phyloP scores from a whole-genome alignment of 2,329 filamentous ascomycete species.

The Fusarium sarcochroum region DNA sequence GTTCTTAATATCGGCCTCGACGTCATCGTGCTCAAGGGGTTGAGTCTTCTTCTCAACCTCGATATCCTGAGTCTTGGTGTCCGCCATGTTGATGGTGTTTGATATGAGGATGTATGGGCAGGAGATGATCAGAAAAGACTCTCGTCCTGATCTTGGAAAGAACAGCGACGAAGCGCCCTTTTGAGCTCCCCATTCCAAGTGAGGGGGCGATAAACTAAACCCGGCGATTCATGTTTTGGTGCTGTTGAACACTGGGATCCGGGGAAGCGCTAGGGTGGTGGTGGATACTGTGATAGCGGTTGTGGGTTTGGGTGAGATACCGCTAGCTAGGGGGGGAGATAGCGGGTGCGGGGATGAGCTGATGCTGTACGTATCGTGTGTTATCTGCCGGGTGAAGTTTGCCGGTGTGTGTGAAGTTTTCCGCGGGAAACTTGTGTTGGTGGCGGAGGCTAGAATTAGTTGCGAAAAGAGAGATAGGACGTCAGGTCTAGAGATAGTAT shows the following conservation, averaged over 20 bases:
- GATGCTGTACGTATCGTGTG: conserved; percentile 11
- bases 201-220: conserved; percentile 16
- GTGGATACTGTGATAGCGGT: conserved; percentile 43
- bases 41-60: conserved; percentile 42
- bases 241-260: conserved; percentile 25
- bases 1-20: conserved; percentile 45
- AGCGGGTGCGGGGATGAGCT: conserved; percentile 20
- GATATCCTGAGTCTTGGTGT: conserved; percentile 36
- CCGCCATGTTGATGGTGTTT: conserved; percentile 28
- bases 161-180: conserved; percentile 24
- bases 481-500: conserved; percentile 28
- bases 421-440: conserved; percentile 31
- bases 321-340: conserved; percentile 20
- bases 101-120: background rate
- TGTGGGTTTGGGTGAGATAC: conserved; percentile 15
- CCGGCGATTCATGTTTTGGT: conserved; percentile 32
- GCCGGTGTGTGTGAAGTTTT: conserved; percentile 16
- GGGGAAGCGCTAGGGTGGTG: conserved; percentile 36
- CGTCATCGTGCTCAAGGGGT: conserved; percentile 38
- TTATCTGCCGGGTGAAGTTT: conserved; percentile 22
- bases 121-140: background rate
- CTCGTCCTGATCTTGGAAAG: conserved; percentile 2
- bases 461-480: conserved; percentile 38
- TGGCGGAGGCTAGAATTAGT: conserved; percentile 29
- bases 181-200: conserved; percentile 28